These are phyloP conservation scores for Cephalotrichum gorgonifer DNA, from an alignment of 2,329 filamentous ascomycete species.

Conservation along the genomic window DNA sequence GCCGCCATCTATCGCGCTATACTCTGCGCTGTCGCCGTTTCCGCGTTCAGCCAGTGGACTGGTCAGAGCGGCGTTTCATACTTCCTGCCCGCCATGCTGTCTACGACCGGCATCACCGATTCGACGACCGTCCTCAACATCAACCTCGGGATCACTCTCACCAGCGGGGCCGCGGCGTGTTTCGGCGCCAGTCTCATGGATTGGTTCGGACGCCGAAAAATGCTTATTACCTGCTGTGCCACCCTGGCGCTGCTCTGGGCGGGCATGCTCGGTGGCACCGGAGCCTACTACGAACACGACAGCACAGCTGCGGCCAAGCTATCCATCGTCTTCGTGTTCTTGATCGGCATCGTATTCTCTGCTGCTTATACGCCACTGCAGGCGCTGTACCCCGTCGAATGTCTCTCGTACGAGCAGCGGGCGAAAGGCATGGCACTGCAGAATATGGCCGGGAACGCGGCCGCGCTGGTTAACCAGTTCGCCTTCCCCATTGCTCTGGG, in stretches of 20 bases:
- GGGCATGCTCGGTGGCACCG: slow-evolving; percentile 35
- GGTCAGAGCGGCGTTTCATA: slow-evolving; percentile 39
- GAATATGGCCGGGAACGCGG: slow-evolving; percentile 26
- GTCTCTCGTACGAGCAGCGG: slow-evolving; percentile 18
- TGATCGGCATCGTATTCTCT: slow-evolving; percentile 41
- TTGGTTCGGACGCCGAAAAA: slow-evolving; percentile 42
- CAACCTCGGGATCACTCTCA: slow-evolving; percentile 42
- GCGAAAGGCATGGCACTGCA: slow-evolving; percentile 30
- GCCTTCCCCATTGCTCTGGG: slow-evolving; percentile 29
- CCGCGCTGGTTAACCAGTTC: slow-evolving; percentile 31
- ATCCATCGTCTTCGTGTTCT: slow-evolving; percentile 39
- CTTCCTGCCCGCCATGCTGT: slow-evolving; percentile 40
- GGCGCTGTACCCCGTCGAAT: slow-evolving; percentile 23
- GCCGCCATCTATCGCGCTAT: slow-evolving; percentile 35
- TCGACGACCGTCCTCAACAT: slow-evolving; percentile 36
- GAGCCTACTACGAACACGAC: slow-evolving; percentile 20
- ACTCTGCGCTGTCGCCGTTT: slow-evolving; percentile 39
- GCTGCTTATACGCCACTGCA: slow-evolving; percentile 39
- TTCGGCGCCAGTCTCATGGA: slow-evolving; percentile 46
- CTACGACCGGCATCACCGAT: slow-evolving; percentile 38
- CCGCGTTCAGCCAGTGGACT: slow-evolving; percentile 41
- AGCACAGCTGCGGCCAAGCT: slow-evolving; percentile 27
- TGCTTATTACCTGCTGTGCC: slow-evolving; percentile 33
- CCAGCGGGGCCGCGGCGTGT: slow-evolving; percentile 39
- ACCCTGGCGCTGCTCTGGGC: slow-evolving; percentile 35